Evolutionary conservation across 2,329 filamentous ascomycete species (phyloP), one percentile per base, ranked within the genome.

Genomic region (Fusarium sp.): DNA sequence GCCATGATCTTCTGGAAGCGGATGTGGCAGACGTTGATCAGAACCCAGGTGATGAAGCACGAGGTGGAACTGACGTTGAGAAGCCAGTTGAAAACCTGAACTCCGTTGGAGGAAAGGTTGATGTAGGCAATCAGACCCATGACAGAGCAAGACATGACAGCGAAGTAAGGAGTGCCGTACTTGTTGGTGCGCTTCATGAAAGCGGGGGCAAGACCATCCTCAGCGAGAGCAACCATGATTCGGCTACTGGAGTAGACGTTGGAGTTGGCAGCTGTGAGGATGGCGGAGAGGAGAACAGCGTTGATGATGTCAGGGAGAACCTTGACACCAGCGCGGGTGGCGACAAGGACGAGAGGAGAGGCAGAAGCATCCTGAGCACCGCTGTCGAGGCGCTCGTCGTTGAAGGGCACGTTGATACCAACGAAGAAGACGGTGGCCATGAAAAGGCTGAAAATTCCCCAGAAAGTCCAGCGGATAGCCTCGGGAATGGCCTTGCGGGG

Each of bases 211-310:
- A 89, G 87, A 43, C 87, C 85, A 57, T 90, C 88, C 43, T 88
- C 81, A 34, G 90, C 89, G 14, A 93, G 83, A 12, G 87, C 89
- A 67, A 92, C 84, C 37, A 93, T 83, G 42, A 91, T 89, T 25
- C 91, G 89, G 60, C 87, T 90, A 62, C 88, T 89, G 43, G 90
- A 91, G 81, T 92, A 93, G 62, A 94, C 85, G 80, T 92, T 92
- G 16, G 91, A 91, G 80, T 92, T 93, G 63, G 91, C 92, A 8
- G 92, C 92, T 0, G 91, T 93, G 71, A 93, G 88, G 10, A 94
- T 92, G 5, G 91, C 92, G 0, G 91, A 93, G 23, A 95, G 83
- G 12, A 95, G 87, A 10, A 93, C 89, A 18, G 89, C 91, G 78
- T 95, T 95, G 83, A 95, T 89, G 76, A 94, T 89, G 72, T 88